Percentiles rank a stretch among this genome's conserved stretches.
Conservation (phyloP, 225 moss, liverwort and hornwort species). For the Thuidium tamariscinum region DNA sequence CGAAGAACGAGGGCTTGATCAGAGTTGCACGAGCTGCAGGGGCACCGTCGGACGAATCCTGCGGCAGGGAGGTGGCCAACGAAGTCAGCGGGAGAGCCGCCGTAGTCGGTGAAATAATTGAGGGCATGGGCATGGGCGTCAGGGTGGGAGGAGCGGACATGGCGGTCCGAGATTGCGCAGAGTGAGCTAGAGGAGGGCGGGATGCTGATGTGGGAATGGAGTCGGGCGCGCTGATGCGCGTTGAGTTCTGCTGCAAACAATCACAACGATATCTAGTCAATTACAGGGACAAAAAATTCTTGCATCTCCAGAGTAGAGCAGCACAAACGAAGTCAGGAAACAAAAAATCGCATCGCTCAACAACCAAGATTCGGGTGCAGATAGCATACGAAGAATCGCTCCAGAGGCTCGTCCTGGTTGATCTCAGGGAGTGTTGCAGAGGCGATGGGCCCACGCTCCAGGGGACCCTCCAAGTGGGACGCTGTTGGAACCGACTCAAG, state of each 20-base stretch:
- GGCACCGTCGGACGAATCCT: constrained; percentile 47
- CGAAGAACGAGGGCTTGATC: constrained; percentile 93
- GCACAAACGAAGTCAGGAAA: neutral
- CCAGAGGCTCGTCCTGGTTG: constrained; percentile 66
- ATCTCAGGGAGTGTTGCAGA: constrained; percentile 47
- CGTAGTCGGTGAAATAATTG: constrained; percentile 40
- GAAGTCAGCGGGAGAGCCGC: constrained; percentile 46
- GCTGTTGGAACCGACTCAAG: constrained; percentile 75
- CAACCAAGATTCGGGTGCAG: neutral
- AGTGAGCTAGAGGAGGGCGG: constrained; percentile 44
- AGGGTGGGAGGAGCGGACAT: constrained; percentile 48
- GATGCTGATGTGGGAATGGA: constrained; percentile 42
- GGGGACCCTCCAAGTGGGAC: constrained; percentile 75
- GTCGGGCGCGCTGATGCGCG: constrained; percentile 66
- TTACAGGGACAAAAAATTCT: neutral
- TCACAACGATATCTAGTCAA: neutral
- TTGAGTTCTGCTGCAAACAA: constrained; percentile 49
- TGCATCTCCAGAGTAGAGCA: neutral
- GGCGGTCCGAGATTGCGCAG: constrained; percentile 43
- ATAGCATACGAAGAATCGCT: constrained; percentile 77
- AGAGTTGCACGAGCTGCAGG: constrained; percentile 58
- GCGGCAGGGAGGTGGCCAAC: constrained; percentile 47
- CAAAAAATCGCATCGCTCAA: neutral
- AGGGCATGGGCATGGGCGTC: constrained; percentile 68
- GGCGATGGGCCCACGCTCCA: constrained; percentile 62